Percentiles rank a stretch among this genome's conserved stretches.
phyloP scores from a whole-genome alignment of 2,329 filamentous ascomycete species.

The Cylindrodendrum hubeiense region DNA sequence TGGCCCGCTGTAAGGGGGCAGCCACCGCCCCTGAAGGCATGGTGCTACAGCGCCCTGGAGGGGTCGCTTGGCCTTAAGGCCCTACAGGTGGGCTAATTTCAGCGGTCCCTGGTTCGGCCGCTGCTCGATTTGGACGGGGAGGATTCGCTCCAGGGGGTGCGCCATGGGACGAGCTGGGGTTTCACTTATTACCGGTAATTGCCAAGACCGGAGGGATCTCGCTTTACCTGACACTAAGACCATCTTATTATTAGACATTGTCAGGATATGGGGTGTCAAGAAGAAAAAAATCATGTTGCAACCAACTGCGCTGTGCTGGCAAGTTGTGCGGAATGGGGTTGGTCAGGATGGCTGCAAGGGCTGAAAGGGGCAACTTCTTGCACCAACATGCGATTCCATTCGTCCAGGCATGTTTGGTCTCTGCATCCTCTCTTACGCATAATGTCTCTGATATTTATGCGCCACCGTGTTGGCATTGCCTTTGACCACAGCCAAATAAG shows the following conservation, averaged over 20 bases:
- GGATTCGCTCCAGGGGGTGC: background rate
- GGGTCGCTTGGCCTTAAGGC: background rate
- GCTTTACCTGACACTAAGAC: slow-evolving; percentile 9
- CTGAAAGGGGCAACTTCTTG: slow-evolving; percentile 1
- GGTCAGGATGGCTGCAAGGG: background rate
- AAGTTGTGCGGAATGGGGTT: background rate
- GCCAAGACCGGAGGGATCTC: slow-evolving; percentile 1
- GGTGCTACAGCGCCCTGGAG: background rate
- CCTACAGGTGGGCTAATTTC: background rate
- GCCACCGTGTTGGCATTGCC: background rate
- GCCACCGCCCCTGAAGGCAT: background rate
- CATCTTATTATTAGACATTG: background rate
- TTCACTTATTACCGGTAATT: slow-evolving; percentile 24
- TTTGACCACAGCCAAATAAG: background rate
- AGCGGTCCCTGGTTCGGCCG: slow-evolving; percentile 4
- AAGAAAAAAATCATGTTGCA: background rate
- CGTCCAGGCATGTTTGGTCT: background rate
- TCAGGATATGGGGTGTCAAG: background rate
- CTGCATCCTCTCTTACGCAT: background rate
- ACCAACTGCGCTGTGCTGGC: too few species aligned
- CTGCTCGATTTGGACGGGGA: slow-evolving; percentile 16
- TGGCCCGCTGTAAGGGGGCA: slow-evolving; percentile 7
- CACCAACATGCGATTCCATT: background rate
- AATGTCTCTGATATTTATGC: background rate
- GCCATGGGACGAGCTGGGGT: slow-evolving; percentile 9